Evolutionary conservation across 441 rosid genomes (phyloP).

Genomic region (Sinapis alba): DNA sequence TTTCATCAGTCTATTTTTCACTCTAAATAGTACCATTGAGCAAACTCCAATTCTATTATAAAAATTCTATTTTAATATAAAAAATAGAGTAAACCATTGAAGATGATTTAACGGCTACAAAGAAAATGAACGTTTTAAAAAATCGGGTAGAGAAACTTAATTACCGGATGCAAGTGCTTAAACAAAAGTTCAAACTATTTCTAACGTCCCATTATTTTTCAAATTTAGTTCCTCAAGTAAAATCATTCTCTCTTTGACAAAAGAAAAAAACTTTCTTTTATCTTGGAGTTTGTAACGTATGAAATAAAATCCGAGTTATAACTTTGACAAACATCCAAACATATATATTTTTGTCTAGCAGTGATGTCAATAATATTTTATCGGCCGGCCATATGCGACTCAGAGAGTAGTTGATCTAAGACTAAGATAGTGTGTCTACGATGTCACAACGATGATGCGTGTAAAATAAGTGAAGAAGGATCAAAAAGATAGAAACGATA

Average conservation of each 20-base stretch:
- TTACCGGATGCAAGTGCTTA: too few species aligned
- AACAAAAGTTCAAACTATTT: too few species aligned
- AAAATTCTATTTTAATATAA: too few species aligned
- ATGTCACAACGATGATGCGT: conserved; percentile 13
- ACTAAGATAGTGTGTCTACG: background rate
- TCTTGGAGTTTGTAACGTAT: background rate
- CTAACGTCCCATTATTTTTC: background rate
- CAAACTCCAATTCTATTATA: too few species aligned
- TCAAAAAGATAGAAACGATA: conserved; percentile 24
- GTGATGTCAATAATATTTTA: background rate
- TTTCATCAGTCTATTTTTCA: too few species aligned
- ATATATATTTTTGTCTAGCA: background rate
- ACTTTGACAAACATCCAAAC: background rate
- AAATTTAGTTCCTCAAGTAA: background rate
- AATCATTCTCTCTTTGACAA: background rate
- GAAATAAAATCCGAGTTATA: background rate
- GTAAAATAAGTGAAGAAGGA: conserved; percentile 24
- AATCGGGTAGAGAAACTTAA: too few species aligned
- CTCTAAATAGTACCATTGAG: too few species aligned
- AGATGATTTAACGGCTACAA: too few species aligned
- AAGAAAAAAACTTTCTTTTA: background rate
- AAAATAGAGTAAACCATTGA: too few species aligned
- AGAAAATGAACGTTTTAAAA: background rate
- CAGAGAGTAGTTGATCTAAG: background rate
- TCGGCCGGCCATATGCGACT: background rate